Base-by-base conservation (phyloP, 345 rosid species). In the Eucalyptus paniculata region DNA sequence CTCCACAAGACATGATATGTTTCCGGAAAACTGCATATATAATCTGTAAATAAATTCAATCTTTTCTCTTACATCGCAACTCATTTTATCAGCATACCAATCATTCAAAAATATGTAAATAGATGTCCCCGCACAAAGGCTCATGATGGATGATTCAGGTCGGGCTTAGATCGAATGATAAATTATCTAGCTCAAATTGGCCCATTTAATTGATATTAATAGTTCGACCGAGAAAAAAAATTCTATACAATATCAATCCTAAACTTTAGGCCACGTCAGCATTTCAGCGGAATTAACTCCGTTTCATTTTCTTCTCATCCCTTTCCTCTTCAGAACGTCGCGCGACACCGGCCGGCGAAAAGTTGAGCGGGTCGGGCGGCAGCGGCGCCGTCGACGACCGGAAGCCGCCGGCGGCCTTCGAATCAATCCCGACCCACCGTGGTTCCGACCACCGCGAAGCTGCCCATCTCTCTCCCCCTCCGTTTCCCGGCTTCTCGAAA, bases 101-200 rank as follows among this genome's bases (percentile, higher is more conserved):
- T 0, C 5, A 30, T 65, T 32, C 6, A 15, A 67, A 67, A 32
- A 16, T 0, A 67, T 67, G 6, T n/a, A 32, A 32, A 32, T 32
- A 32, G 42, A 67, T 17, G 1, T 67, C 0, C 23, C 10, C 6
- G 12, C 80, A 67, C 4, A 0, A 2, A 30, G 18, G 34, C 72
- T 0, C 1, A 0, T 13, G 9, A 65, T 65, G 77, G 21, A 14
- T n/a, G 37, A 7, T 30, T 30, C 37, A 4, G 37, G 37, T 28
- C 32, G 1, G 32, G 4, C 4, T 60, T 28, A 28, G 2, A 12
- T 26, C 15, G 16, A 28, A 1, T 67, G 19, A 17, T n/a, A 32
- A 32, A 32, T 5, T 5, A 69, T 32, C 23, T 7, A 9, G 37
- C 23, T 9, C 4, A 32, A n/a, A 32, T 32, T 9, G 12, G 5